Evolutionary conservation across 2,329 filamentous ascomycete species (phyloP).

Genomic region (Sporothrix pseudoabietina): DNA sequence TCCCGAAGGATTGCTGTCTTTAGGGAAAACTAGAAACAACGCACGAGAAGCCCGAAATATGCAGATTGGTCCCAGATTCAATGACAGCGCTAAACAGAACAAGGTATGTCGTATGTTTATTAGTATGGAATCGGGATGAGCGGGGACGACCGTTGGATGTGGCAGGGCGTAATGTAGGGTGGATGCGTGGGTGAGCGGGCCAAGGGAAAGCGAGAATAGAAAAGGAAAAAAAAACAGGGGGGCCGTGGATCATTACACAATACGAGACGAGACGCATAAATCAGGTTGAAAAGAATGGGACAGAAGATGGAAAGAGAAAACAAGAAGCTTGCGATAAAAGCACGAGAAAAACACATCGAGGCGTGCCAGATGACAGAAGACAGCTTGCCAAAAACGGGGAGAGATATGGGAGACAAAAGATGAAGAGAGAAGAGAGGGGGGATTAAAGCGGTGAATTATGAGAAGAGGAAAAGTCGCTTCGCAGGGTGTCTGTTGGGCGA

Average conservation of each 20-base stretch:
- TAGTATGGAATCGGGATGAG: not conserved
- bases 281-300: not conserved
- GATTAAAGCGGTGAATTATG: not conserved
- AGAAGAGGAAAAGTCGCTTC: not conserved
- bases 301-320: not conserved
- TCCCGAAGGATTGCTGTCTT: not conserved
- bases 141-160: slow-evolving; percentile 15
- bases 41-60: not conserved
- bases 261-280: not conserved
- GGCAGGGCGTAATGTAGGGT: not conserved
- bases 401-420: not conserved
- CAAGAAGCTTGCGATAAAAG: not conserved
- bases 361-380: not conserved
- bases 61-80: not conserved
- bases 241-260: not conserved
- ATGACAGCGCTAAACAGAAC: slow-evolving; percentile 7
- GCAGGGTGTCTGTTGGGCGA: not conserved
- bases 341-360: not conserved
- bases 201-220: not conserved
- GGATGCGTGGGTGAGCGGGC: not conserved
- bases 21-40: not conserved
- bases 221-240: not conserved
- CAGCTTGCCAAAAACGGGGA: not conserved
- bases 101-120: not conserved
- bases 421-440: not conserved